Conservation (phyloP, 106 monocot species). For the Chionographis japonica region DNA sequence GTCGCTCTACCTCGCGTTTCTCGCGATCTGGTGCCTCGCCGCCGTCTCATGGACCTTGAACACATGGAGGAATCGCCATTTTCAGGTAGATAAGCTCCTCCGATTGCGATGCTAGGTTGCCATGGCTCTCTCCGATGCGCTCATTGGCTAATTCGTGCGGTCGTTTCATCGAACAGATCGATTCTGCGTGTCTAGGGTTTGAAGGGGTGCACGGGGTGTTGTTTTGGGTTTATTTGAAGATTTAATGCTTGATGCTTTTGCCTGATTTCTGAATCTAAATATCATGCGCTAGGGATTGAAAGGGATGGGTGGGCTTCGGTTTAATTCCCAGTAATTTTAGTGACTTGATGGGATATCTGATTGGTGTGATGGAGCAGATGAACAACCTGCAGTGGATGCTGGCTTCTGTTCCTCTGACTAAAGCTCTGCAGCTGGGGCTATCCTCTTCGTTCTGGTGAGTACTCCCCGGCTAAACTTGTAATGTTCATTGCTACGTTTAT, state of each 20-base stretch:
- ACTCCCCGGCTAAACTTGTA: no score
- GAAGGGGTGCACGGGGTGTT: no score
- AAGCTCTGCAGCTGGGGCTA: slow-evolving; percentile 69
- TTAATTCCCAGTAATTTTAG: background rate
- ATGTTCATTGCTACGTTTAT: no score
- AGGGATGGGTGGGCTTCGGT: background rate
- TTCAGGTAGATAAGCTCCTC: slow-evolving; percentile 37
- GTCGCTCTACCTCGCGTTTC: slow-evolving; percentile 51
- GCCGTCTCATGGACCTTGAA: slow-evolving; percentile 60
- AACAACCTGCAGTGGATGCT: slow-evolving; percentile 83
- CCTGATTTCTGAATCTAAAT: no score
- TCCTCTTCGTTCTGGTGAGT: slow-evolving; percentile 81
- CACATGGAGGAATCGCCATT: slow-evolving; percentile 63
- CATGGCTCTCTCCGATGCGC: background rate
- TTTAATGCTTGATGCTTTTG: no score
- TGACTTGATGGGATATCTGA: background rate
- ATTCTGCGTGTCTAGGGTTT: no score
- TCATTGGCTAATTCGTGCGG: no score
- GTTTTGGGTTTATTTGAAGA: no score
- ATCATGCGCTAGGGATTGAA: background rate
- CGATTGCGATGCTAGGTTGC: background rate
- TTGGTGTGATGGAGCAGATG: slow-evolving; percentile 30
- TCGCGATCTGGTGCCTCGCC: slow-evolving; percentile 55
- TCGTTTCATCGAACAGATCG: no score
- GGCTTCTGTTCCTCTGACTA: slow-evolving; percentile 59